Base-by-base conservation (phyloP, 768 basidiomycete genomes). In the Phlebiopsis flavidoalba region DNA sequence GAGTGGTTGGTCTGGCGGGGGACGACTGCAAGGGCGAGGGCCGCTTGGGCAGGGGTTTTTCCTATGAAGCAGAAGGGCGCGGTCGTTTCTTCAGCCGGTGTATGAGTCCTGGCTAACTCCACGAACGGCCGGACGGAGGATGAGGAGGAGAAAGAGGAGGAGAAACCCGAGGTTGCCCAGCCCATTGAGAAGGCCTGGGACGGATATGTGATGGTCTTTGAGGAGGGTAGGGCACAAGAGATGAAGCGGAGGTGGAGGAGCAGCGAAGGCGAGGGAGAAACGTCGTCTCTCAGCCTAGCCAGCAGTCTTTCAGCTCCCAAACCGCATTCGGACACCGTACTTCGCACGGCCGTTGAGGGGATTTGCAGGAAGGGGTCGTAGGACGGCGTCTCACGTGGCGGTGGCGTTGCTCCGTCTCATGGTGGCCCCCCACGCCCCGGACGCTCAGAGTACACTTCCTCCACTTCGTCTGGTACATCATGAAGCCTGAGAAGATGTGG, bases 1-100 rank as follows among this genome's bases (percentile, higher is more conserved):
- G 49, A 93, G 90, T 74, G 85, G 84, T 0, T 94, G 91, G 92
- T n/a, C n/a, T 94, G 93, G 92, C 79, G 90, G 60, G n/a, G 89
- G 87, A 46, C 81, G 83, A 62, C 86, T 89, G 86, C 82, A 88
- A 70, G 84, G 85, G 47, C 81, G 89, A 19, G 83, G n/a, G 84
- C 11, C 80, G 89, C n/a, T n/a, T 47, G 86, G 84, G n/a, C n/a
- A 6, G 73, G 86, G 51, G 85, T 80, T 10, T 69, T 72, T 1
- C 67, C 68, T 40, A 65, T 75, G 66, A 79, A n/a, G 83, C 66
- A 84, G 85, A n/a, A 74, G 86, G 64, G 82, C n/a, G 83, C n/a
- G 79, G 85, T 60, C 79, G 77, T 7, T 75, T 76, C 50, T 67
- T 72, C n/a, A n/a, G n/a, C n/a, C n/a, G n/a, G n/a, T n/a, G n/a